Evolutionary conservation across 352 stramenopile species (phyloP), one percentile per base, ranked within the genome.

Genomic region (Phytophthora syringae): DNA sequence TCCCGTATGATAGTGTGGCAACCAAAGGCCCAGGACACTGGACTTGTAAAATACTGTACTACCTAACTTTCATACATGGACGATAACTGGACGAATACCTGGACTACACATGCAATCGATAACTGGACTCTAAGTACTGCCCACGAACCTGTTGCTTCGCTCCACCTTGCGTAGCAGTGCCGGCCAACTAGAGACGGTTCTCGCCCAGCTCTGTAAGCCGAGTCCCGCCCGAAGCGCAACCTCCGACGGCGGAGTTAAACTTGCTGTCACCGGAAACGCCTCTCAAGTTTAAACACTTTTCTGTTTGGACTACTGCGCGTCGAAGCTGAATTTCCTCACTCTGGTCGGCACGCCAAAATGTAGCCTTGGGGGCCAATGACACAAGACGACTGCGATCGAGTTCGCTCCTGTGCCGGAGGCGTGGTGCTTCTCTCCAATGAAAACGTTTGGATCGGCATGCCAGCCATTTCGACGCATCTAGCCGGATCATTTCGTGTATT

Each of bases 341-440:
- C 43, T 62, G 43, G 22, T 62, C 54, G 54, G 32, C 30, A 20
- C 25, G 37, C 50, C 37, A n/a, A 51, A 51, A 25, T 47, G 39
- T 11, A 12, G n/a, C 39, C 34, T 37, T 24, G 16, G 16, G 6
- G 39, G 16, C 13, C n/a, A 47, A 47, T 25, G 20, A 28, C 52
- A 32, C 37, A 32, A 18, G 34, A 40, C 12, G 34, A 18, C 34
- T 13, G 12, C 34, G 34, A 18, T 10, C 32, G 30, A 18, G 16
- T 10, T 25, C 20, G 34, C n/a, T 20, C 20, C 7, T 24, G n/a
- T 28, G 13, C 52, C 44, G 40, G 25, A 24, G n/a, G 44, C 54
- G 30, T 57, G 36, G 22, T 34, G 37, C 40, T 32, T 60, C 28
- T 27, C 27, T 65, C 58, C 58, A 65, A 60, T 59, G 20, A 39